These are phyloP conservation scores for Friedmanniomyces simplex DNA, from an alignment of 495 filamentous ascomycete genomes.

Conservation along the genomic window DNA sequence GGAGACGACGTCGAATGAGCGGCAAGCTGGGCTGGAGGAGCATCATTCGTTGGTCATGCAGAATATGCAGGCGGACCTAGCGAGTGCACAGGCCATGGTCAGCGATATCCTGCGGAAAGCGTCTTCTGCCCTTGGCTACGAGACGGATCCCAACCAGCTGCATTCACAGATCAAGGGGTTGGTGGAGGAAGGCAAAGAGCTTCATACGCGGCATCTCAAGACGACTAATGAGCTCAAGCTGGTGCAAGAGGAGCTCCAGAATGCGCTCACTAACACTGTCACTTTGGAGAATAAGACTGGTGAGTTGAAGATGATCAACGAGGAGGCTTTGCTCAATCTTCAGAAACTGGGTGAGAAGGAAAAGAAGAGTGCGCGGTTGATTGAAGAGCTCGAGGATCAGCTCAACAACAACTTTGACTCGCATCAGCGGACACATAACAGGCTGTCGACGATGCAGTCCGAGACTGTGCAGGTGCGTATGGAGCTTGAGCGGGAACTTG, in stretches of 20 bases:
- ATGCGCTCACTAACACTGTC: conserved; percentile 33
- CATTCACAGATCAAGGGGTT: conserved; percentile 40
- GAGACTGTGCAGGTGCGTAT: conserved; percentile 48
- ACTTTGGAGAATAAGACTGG: conserved; percentile 45
- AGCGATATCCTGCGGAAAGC: conserved; percentile 46
- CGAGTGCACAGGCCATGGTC: conserved; percentile 59
- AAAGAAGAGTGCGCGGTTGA: conserved; percentile 76
- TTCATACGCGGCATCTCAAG: conserved; percentile 29
- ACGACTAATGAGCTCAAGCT: conserved; percentile 30
- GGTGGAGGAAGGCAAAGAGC: conserved; percentile 27
- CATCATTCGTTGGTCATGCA: conserved; percentile 50
- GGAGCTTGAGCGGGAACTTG: conserved; percentile 45
- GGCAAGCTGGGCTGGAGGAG: conserved; percentile 21
- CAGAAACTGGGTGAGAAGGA: conserved; percentile 51
- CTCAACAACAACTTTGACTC: conserved; percentile 91
- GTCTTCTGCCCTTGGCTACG: conserved; percentile 40
- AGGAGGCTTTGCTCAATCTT: conserved; percentile 37
- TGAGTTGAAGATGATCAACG: conserved; percentile 32
- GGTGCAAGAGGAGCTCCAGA: conserved; percentile 56
- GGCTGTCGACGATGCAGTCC: conserved; percentile 58
- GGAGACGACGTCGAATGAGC: conserved; percentile 39
- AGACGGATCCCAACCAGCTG: conserved; percentile 37
- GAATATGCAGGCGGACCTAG: conserved; percentile 56
- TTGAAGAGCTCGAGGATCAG: conserved; percentile 95
- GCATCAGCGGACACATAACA: conserved; percentile 67